Base-by-base conservation (phyloP, 116 monocot species). In the Phalaenopsis hybrid region DNA sequence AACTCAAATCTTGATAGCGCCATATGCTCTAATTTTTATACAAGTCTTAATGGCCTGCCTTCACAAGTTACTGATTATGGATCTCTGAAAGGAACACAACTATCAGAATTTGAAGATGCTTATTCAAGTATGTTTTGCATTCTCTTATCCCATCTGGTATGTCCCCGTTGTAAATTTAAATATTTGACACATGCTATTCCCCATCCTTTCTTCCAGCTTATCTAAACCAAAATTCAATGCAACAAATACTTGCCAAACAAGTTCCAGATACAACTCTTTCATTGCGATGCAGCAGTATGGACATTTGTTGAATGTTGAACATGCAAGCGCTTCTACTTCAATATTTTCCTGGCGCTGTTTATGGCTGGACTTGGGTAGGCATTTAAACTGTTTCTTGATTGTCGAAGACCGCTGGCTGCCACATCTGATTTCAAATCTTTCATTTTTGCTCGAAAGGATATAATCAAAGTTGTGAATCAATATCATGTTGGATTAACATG, bases 211-310 rank as follows among this genome's bases (percentile, higher is more conserved):
- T 94, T 89, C 89, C 89, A 92, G 94, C 91, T 92, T 94, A 86
- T 94, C 94, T 94, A 96, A 96, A 94, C 89, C 84, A 80, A 94
- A 94, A 91, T 91, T 92, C 94, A 91, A 87, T 97, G 88, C 97
- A 94, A 88, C 97, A 93, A 91, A 97, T 97, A 92, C 88, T 89
- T 89, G 82, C 82, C 92, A 90, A 88, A 81, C 88, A 91, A 91
- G 86, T 79, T 91, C 97, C 93, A 88, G 94, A 97, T 88, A 94
- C 94, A 41, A 94, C 97, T 85, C 97, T 93, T 77, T 84, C 90
- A n/a, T 57, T 94, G 92, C 90, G 93, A 87, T 91, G 88, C 90
- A 86, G 84, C 87, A 83, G 84, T 74, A 90, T 85, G 89, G 89
- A 82, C 68, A 84, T 82, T 57, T 88, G 92, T 90, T 58, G 86